phyloP scores from a whole-genome alignment of 208 protist species.

The Leishmania braziliensis region DNA sequence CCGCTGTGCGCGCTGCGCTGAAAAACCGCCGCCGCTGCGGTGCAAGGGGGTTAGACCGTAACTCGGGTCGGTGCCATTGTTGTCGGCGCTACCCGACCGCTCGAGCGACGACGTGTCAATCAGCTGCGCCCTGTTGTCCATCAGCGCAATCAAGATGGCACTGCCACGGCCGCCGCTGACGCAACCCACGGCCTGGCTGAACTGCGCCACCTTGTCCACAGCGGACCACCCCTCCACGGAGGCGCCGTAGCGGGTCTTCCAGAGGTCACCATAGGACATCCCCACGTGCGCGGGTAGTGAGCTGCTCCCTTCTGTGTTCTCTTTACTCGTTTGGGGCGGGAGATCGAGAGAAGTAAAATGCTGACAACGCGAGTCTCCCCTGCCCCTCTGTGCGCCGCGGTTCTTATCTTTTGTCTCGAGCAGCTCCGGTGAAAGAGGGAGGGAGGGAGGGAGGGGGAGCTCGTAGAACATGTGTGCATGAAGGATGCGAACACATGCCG shows the following conservation, averaged over 20 bases:
- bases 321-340: background rate
- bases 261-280: slow-evolving; percentile 9
- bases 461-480: too few relatives aligned
- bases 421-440: background rate
- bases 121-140: slow-evolving; percentile 24
- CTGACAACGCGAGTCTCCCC: background rate
- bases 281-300: background rate
- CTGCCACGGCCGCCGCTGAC: slow-evolving; percentile 64
- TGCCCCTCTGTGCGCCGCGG: background rate
- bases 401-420: background rate
- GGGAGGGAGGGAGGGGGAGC: background rate
- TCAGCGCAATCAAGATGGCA: slow-evolving; percentile 62
- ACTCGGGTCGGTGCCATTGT: background rate
- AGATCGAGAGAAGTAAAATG: background rate
- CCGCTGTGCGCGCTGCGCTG: background rate
- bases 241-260: slow-evolving; percentile 20
- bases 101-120: slow-evolving; percentile 7
- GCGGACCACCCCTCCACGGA: slow-evolving; percentile 59
- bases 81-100: background rate
- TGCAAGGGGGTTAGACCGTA: background rate
- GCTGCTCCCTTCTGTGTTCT: too few relatives aligned
- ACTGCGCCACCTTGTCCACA: slow-evolving; percentile 77
- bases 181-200: slow-evolving; percentile 83
- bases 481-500: background rate
- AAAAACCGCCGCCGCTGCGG: background rate